A percentile compares a stretch with the other conserved stretches of the same genome.
Evolutionary conservation across 148 eudicot species (phyloP).

Genomic region (Talinum fruticosum): DNA sequence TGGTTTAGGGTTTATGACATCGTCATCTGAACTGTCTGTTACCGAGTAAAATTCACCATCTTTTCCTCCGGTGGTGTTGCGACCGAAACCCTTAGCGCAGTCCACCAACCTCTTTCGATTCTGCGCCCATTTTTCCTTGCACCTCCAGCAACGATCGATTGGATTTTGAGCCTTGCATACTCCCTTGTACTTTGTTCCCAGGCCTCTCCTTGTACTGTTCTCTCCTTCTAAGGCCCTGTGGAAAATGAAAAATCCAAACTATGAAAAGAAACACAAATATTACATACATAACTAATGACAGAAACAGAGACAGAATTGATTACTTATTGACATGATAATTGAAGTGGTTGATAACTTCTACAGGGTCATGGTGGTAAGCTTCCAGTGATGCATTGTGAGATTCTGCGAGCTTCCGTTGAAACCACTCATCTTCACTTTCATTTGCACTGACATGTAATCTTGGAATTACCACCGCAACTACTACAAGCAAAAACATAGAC

Average conservation of each 20-base stretch:
- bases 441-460: constrained; percentile 31
- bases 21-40: constrained; percentile 39
- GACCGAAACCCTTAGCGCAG: constrained; percentile 65
- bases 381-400: constrained; percentile 34
- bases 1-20: constrained; percentile 45
- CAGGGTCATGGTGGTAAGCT: constrained; percentile 44
- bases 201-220: constrained; percentile 43
- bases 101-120: constrained; percentile 44
- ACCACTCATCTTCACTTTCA: constrained; percentile 28
- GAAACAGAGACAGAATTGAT: too few species aligned
- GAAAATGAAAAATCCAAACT: too few species aligned
- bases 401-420: constrained; percentile 30
- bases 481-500: constrained; percentile 1
- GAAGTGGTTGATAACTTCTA: constrained; percentile 38
- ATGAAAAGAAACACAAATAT: not conserved
- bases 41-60: constrained; percentile 45
- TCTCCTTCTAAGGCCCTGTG: constrained; percentile 27
- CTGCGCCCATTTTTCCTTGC: constrained; percentile 44
- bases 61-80: constrained; percentile 48
- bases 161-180: constrained; percentile 63
- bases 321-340: constrained; percentile 58
- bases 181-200: constrained; percentile 26
- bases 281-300: too few species aligned
- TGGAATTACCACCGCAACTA: constrained; percentile 14
- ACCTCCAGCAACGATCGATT: constrained; percentile 71